Evolutionary conservation across 108 stramenopile species (phyloP), one percentile per base, ranked within the genome.

Genomic region (Fistulifera solaris): DNA sequence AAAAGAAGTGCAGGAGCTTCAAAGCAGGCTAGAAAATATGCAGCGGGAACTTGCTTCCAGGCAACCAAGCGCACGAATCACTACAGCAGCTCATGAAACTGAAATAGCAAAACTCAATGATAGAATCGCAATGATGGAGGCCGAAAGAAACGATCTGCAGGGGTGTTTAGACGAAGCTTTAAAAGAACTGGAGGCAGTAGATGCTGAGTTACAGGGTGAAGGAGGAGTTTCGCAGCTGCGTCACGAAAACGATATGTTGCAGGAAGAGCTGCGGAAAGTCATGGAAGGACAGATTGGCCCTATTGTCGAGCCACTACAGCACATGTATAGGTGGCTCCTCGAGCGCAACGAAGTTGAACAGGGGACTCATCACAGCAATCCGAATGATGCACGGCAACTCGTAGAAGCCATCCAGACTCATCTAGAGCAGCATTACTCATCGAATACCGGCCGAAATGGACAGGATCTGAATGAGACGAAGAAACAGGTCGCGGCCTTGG

Each of bases 121-220:
- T 19, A 69, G 66, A 28, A 65, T 72, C 24, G 57, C 40, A 23
- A 54, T 63, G 49, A 44, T 75, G 54, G 78, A 79, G 57, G n/a
- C 41, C 11, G 78, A 79, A 66, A 66, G 73, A 26, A 53, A 53
- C 4, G 78, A 79, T 48, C 61, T 79, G 55, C 73, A 79, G 38
- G 56, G 28, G 12, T 79, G 78, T 63, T 51, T 79, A 14, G 71
- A 79, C 47, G 78, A 79, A 54, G 73, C 78, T 21, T 44, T 79
- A 18, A 65, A 72, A 48, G 78, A 79, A 58, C 54, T 79, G 48
- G 78, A 79, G 48, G 73, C 73, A 4, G 78, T 75, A 4, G 78
- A 79, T 63, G 61, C 28, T 11, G 77, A 78, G 54, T 38, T 73
- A 27, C 65, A 66, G 44, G 23, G 35, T 19, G 56, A 59, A 13